Conservation (phyloP, 148 eudicot species). For the Rhododendron kiyosumense region DNA sequence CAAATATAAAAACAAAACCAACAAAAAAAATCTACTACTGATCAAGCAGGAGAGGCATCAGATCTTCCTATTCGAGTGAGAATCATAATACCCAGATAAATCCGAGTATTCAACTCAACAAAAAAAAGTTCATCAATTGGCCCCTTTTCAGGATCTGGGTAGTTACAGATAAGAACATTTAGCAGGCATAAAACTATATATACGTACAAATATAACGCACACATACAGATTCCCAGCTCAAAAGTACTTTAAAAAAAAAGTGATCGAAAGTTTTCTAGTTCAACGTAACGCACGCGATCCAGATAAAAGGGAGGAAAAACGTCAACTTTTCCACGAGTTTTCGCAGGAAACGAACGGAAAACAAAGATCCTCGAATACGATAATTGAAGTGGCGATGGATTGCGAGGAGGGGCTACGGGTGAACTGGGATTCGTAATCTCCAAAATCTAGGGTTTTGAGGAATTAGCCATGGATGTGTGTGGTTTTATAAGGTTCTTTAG, state of each 20-base stretch:
- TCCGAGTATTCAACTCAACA: constrained; percentile 19
- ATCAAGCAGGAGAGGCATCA: constrained; percentile 28
- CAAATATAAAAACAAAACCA: background rate
- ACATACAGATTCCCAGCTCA: background rate
- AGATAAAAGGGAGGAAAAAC: background rate
- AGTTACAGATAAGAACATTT: background rate
- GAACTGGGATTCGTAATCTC: background rate
- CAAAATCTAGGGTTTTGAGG: background rate
- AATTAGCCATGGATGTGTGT: background rate
- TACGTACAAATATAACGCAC: too few relatives aligned
- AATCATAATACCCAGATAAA: constrained; percentile 22
- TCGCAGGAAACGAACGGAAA: background rate
- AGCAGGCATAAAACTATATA: background rate
- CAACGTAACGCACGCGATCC: background rate
- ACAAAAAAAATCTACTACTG: too few relatives aligned
- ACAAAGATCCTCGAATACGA: background rate
- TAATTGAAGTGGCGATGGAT: background rate
- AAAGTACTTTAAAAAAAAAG: background rate
- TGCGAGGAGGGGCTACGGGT: background rate
- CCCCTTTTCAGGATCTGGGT: background rate
- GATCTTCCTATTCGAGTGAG: constrained; percentile 55
- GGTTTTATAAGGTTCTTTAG: background rate
- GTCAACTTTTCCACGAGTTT: background rate
- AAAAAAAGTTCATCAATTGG: constrained; percentile 27
- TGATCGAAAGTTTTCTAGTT: background rate